These are phyloP conservation scores for Vachellia collinsii DNA, from an alignment of 306 rosid genomes.

Conservation along the genomic window DNA sequence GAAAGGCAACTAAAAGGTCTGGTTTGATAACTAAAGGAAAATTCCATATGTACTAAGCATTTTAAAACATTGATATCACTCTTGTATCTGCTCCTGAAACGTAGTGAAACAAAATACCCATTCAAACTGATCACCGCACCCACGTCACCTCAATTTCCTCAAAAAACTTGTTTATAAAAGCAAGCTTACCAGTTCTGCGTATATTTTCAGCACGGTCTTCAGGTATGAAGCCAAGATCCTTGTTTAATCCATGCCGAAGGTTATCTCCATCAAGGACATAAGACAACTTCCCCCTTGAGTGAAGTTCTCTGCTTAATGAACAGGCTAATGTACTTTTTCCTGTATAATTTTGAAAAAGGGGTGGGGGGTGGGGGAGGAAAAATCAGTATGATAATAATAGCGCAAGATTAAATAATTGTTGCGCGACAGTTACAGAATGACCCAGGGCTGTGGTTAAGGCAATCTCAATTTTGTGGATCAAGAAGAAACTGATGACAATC, in stretches of 20 bases:
- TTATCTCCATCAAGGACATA: constrained; percentile 91
- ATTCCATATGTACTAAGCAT: constrained; percentile 33
- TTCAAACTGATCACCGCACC: constrained; percentile 15
- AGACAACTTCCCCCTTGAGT: constrained; percentile 68
- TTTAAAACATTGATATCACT: constrained; percentile 18
- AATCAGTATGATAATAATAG: constrained; percentile 4
- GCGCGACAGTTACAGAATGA: background rate
- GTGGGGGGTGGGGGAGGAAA: constrained; percentile 10
- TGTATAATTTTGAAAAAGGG: constrained; percentile 31
- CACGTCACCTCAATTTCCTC: constrained; percentile 12
- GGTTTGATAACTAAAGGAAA: constrained; percentile 26
- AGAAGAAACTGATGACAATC: constrained; percentile 19
- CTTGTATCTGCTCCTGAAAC: constrained; percentile 18
- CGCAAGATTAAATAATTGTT: background rate
- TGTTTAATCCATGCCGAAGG: constrained; percentile 85
- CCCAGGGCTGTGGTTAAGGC: constrained; percentile 5
- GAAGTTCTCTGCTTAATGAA: constrained; percentile 66
- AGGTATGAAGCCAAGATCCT: constrained; percentile 72
- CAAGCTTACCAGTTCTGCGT: constrained; percentile 78
- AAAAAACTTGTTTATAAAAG: constrained; percentile 15
- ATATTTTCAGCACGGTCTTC: constrained; percentile 85
- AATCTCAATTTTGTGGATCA: constrained; percentile 28
- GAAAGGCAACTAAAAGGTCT: constrained; percentile 17
- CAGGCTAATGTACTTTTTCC: constrained; percentile 93
- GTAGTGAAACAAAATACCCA: constrained; percentile 13